Conservation (phyloP, 768 basidiomycete genomes). For the Clavaria fumosa region DNA sequence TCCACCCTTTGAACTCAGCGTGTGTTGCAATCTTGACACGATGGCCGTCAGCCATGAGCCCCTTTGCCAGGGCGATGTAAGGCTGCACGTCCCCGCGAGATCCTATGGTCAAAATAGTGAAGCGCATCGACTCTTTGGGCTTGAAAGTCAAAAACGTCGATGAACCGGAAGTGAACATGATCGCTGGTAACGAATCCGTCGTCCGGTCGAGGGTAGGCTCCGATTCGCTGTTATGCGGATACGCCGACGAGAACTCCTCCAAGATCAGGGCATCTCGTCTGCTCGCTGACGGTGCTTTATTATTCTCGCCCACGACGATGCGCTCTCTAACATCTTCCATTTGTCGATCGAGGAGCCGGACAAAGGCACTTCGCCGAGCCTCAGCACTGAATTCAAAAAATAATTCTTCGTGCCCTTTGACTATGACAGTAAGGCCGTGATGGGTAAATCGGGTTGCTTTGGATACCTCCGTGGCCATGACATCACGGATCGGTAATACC, state of each 20-base stretch:
- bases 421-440: slow-evolving; percentile 75
- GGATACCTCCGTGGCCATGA: slow-evolving; percentile 69
- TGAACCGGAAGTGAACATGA: slow-evolving; percentile 94
- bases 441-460: slow-evolving; percentile 85
- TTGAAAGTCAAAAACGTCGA: slow-evolving; percentile 96
- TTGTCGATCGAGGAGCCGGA: slow-evolving; percentile 59
- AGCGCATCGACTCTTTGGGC: slow-evolving; percentile 67
- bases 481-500: slow-evolving; percentile 84
- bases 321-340: slow-evolving; percentile 56
- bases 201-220: slow-evolving; percentile 40
- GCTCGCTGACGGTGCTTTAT: slow-evolving; percentile 30
- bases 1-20: slow-evolving; percentile 89
- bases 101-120: slow-evolving; percentile 93
- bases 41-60: slow-evolving; percentile 82
- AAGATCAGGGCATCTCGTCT: slow-evolving; percentile 64
- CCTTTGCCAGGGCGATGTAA: slow-evolving; percentile 91
- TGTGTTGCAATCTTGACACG: slow-evolving; percentile 85
- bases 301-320: slow-evolving; percentile 28
- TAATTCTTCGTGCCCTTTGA: slow-evolving; percentile 93
- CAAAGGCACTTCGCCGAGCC: slow-evolving; percentile 68
- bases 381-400: slow-evolving; percentile 88
- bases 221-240: slow-evolving; percentile 21
- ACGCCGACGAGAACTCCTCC: slow-evolving; percentile 63
- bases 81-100: slow-evolving; percentile 96
- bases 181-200: slow-evolving; percentile 65